Base-by-base conservation (phyloP, 2,329 filamentous ascomycete genomes). In the Pestalotiopsis sp. region DNA sequence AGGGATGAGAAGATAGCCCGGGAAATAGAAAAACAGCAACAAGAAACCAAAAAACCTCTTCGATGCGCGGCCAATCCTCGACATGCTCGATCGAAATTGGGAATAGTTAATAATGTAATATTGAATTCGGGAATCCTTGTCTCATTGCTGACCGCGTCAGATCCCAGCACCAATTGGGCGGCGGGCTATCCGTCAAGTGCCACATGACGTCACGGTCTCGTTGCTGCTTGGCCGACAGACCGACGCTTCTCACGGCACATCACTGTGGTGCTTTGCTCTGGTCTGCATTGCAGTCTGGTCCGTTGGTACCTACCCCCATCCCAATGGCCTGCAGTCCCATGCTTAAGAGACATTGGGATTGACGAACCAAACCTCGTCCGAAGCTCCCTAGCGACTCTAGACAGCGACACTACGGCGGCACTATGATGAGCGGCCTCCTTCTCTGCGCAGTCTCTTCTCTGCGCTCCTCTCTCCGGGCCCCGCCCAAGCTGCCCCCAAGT, bases 191-290 rank as follows among this genome's bases (percentile, higher is more conserved):
- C 41, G 38, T 38, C 27, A 49, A 36, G 63, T 65, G 63, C 63
- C 63, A 65, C 63, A 65, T 65, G 63, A 65, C 63, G 49, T 65
- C 63, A 65, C 31, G 25, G 25, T 41, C 45, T 57, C n/a, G 45
- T 57, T 56, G 49, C 63, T 27, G 39, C 63, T 65, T 36, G n/a
- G 39, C 63, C 27, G 27, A 31, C 27, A 5, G 27, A 31, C 7
- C 6, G 59, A 23, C 59, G 45, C 45, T 20, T 52, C 45, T n/a
- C 17, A 52, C 45, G 45, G 45, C 45, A 52, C 45, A 52, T 52
- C 45, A 20, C n/a, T 27, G 27, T 27, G 7, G 45, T 52, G 17
- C 17, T n/a, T 52, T 52, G 45, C n/a, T n/a, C 45, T n/a, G 17
- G 45, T n/a, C n/a, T n/a, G n/a, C n/a, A n/a, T n/a, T n/a, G n/a